Percentiles rank a stretch among this genome's conserved stretches.
Evolutionary conservation across 1,139 yeast genomes (phyloP).

Genomic region (Hanseniaspora sp.): DNA sequence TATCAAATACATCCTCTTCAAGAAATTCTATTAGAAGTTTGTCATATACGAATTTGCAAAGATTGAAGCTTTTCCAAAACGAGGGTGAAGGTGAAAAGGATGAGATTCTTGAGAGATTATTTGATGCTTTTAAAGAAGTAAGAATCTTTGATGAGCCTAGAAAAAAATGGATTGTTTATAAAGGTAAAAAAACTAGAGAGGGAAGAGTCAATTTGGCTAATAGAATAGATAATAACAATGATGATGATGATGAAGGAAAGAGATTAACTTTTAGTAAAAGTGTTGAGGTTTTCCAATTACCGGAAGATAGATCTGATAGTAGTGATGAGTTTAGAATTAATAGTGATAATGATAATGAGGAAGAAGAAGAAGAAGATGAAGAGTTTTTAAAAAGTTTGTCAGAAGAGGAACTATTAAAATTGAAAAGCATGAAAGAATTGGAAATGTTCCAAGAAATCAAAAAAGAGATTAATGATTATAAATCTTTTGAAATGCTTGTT

Average conservation of each 20-base stretch:
- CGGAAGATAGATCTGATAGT: neutral
- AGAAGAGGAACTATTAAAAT: constrained; percentile 1
- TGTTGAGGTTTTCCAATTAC: constrained; percentile 8
- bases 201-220: neutral
- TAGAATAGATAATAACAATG: neutral
- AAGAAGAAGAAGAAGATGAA: constrained; percentile 1
- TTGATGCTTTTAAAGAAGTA: neutral
- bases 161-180: constrained; percentile 10
- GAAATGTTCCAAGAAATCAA: constrained; percentile 15
- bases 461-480: constrained; percentile 23
- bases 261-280: neutral
- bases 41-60: constrained; percentile 6
- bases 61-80: neutral
- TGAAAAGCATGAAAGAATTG: constrained; percentile 10
- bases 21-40: constrained; percentile 3
- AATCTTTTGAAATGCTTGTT: constrained; percentile 27
- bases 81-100: neutral
- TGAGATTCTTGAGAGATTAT: constrained; percentile 4
- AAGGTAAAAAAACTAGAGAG: neutral
- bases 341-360: constrained; percentile 26
- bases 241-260: neutral
- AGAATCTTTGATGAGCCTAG: constrained; percentile 5
- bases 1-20: neutral
- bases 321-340: constrained; percentile 70
- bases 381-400: neutral